These are phyloP conservation scores for Mortierella sp. DNA, from an alignment of 371 early-diverging fungal species.

Conservation along the genomic window DNA sequence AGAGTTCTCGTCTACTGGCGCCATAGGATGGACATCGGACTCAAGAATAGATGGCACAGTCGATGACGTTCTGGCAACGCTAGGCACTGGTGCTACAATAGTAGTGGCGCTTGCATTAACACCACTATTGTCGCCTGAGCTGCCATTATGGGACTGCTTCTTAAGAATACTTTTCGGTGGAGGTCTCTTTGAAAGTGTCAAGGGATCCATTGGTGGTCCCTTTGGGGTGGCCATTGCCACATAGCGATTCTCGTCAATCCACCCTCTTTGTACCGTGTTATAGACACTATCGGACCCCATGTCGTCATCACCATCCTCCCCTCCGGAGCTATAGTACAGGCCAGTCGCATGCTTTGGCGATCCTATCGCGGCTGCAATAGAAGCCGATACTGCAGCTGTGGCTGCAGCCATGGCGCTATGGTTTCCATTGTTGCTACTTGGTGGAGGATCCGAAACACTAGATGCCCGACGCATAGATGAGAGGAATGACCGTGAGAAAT, in stretches of 20 bases:
- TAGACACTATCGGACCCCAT: slow-evolving; percentile 5
- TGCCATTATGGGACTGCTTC: slow-evolving; percentile 5
- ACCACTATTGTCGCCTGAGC: too few relatives aligned
- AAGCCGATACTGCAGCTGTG: slow-evolving; percentile 6
- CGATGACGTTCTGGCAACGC: not conserved
- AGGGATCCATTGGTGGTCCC: slow-evolving; percentile 16
- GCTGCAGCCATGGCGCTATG: slow-evolving; percentile 2
- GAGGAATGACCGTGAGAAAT: slow-evolving; percentile 6
- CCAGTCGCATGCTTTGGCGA: not conserved
- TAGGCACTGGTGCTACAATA: not conserved
- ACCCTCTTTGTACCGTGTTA: not conserved
- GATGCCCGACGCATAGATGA: slow-evolving; percentile 14
- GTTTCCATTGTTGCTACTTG: not conserved
- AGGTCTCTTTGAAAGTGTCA: not conserved
- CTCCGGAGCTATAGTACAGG: not conserved
- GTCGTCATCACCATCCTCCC: not conserved
- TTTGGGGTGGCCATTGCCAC: slow-evolving; percentile 21
- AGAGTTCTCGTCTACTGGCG: slow-evolving; percentile 6
- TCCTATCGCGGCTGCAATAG: slow-evolving; percentile 11
- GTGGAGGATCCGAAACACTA: not conserved
- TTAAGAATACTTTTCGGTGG: slow-evolving; percentile 45
- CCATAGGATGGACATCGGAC: slow-evolving; percentile 22
- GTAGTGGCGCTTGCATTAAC: not conserved
- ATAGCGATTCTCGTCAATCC: slow-evolving; percentile 7
- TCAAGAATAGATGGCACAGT: not conserved